Percentiles rank a stretch among this genome's conserved stretches.
Evolutionary conservation across 2,329 filamentous ascomycete species (phyloP).

Genomic region (Cladobotryum mycophilum): DNA sequence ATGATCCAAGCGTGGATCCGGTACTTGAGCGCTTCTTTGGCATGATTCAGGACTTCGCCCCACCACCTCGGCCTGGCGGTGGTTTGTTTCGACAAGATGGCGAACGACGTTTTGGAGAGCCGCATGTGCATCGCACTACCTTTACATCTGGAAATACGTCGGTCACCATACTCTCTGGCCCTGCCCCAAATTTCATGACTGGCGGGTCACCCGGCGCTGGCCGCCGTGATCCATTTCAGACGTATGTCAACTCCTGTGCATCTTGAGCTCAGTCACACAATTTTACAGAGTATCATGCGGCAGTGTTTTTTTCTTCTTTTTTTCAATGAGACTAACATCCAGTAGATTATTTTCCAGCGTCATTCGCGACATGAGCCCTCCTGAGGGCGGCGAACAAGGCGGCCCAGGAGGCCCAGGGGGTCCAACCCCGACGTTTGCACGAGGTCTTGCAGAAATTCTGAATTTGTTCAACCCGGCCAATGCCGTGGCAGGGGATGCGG

Average conservation of each 20-base stretch:
- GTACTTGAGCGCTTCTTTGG: constrained; percentile 38
- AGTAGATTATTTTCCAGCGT: constrained; percentile 45
- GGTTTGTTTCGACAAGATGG: constrained; percentile 14
- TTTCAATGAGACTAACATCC: constrained; percentile 14
- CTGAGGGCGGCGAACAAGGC: constrained; percentile 13
- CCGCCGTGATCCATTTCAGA: constrained; percentile 39
- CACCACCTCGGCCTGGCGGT: constrained; percentile 8
- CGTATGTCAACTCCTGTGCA: constrained; percentile 32
- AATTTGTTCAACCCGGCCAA: constrained; percentile 47
- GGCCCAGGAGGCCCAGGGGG: constrained; percentile 3
- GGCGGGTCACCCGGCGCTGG: constrained; percentile 12
- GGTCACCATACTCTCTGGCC: constrained; percentile 42
- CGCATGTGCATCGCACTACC: constrained; percentile 30
- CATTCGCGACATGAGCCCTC: constrained; percentile 34
- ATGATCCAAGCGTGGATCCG: constrained; percentile 29
- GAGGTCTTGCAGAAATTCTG: constrained; percentile 47
- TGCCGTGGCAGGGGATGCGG: constrained; percentile 65
- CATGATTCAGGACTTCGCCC: constrained; percentile 34
- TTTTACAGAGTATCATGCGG: neutral
- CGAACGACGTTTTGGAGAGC: constrained; percentile 17
- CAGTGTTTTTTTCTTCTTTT: neutral
- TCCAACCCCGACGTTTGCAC: constrained; percentile 19
- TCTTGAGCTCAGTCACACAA: too few relatives aligned
- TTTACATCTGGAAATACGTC: constrained; percentile 38
- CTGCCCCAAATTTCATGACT: constrained; percentile 18